Evolutionary conservation across 2,329 filamentous ascomycete genomes (phyloP), one percentile per base, ranked within the genome.

Genomic region (Zasmidium angulare): DNA sequence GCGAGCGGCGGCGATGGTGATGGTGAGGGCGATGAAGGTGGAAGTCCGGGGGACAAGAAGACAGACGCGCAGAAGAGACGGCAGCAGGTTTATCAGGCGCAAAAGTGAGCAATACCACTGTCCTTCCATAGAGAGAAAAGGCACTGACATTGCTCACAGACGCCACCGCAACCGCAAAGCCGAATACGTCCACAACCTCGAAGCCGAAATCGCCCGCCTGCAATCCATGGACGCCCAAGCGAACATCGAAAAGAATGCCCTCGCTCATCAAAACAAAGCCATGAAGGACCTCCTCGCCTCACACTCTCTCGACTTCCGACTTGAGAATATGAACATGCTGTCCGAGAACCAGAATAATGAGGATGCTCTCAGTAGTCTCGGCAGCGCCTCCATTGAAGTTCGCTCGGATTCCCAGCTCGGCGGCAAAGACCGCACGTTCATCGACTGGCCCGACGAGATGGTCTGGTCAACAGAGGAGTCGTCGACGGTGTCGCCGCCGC

Each of bases 71-170:
- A 62, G 53, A 66, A 66, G 53, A 56, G 66, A 23, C 47, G 66
- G 36, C 61, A 69, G 51, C 66, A 69, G 51, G 65, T 69, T 29
- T 67, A 68, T 60, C 59, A 66, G 46, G 66, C 66, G 6, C 66
- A 69, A 48, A 69, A 69, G 65, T 67, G 56, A 20, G 50, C 19
- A 12, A 4, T 23, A 36, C 19, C 20, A 31, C 19, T 17, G 21
- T 7, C 23, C 50, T 24, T 2, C 43, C 17, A 11, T 21, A 20
- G 14, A 36, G 40, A 24, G 19, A 26, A 20, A 49, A 20, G 6
- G 10, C n/a, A 17, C 52, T 54, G 36, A 54, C 21, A 9, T 20
- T 12, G n/a, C 23, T 21, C 4, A 7, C 26, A 68, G 65, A 55
- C 67, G 67, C 21, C 66, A 69, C 58, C 67, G 66, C 7, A 64